Percentiles rank a stretch among this genome's conserved stretches.
These are phyloP conservation scores for Chalciporus sp. DNA, from an alignment of 1,284 basidiomycete species.

Conservation along the genomic window DNA sequence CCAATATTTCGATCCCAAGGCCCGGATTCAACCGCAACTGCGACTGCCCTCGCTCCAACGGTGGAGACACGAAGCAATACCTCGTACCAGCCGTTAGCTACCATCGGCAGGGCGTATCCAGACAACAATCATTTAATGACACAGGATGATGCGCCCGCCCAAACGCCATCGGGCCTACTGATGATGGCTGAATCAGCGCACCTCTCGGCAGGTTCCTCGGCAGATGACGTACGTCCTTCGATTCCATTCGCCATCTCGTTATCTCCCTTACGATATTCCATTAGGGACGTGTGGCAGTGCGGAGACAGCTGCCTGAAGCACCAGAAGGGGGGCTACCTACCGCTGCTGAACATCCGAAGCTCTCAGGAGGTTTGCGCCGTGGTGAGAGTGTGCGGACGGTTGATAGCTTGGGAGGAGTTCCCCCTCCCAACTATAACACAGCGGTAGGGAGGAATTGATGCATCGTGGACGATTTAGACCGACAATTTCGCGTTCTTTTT, in stretches of 20 bases:
- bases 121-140: background rate
- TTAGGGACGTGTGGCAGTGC: slow-evolving; percentile 1
- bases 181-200: background rate
- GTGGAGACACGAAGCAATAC: slow-evolving; percentile 5
- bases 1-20: slow-evolving; percentile 1
- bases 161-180: background rate
- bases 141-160: background rate
- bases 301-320: slow-evolving; percentile 14
- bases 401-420: slow-evolving; percentile 3
- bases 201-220: background rate
- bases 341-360: background rate
- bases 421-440: slow-evolving; percentile 23
- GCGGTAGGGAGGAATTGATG: slow-evolving; percentile 1
- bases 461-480: background rate
- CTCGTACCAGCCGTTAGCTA: slow-evolving; percentile 3
- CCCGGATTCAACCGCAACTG: slow-evolving; percentile 4
- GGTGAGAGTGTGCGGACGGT: background rate
- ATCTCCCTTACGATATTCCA: background rate
- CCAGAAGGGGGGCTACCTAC: background rate
- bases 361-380: background rate
- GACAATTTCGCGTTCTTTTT: background rate
- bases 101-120: background rate
- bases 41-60: slow-evolving; percentile 8
- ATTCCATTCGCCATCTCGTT: background rate
- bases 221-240: slow-evolving; percentile 11